Percentiles rank a stretch among this genome's conserved stretches.
Conservation (phyloP, 2,329 filamentous ascomycete species). For the Ophiostoma ulmi region DNA sequence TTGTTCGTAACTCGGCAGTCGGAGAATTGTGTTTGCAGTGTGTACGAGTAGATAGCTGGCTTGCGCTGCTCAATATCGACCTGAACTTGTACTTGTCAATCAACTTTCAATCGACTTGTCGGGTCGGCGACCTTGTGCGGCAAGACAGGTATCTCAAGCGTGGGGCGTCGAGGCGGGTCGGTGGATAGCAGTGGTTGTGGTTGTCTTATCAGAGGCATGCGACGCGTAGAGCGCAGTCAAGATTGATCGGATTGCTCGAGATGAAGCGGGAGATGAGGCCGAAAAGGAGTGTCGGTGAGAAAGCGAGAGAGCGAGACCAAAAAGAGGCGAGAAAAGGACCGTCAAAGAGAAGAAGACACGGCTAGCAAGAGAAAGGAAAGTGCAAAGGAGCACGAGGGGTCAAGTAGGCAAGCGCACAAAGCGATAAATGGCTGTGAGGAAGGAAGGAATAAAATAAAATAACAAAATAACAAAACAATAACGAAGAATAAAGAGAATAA, state of each 20-base stretch:
- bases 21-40: not conserved
- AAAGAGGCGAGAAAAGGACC: not conserved
- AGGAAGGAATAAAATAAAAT: not conserved
- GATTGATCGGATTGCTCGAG: not conserved
- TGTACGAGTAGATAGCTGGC: not conserved
- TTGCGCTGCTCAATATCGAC: not conserved
- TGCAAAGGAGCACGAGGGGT: slow-evolving; percentile 5
- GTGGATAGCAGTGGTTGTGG: not conserved
- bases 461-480: not conserved
- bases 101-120: not conserved
- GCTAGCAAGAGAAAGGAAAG: not conserved
- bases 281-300: not conserved
- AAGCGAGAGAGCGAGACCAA: not conserved
- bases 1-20: not conserved
- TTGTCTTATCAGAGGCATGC: too few relatives aligned
- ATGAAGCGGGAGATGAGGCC: not conserved
- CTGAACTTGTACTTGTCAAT: not conserved
- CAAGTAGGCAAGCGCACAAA: not conserved
- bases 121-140: not conserved
- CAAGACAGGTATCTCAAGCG: not conserved
- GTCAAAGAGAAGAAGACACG: not conserved
- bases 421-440: not conserved
- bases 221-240: not conserved
- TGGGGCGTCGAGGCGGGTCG: slow-evolving; percentile 12
- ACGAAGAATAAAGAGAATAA: not conserved